phyloP scores from a whole-genome alignment of 176 grass and related monocot genomes.

The Paspalum vaginatum region DNA sequence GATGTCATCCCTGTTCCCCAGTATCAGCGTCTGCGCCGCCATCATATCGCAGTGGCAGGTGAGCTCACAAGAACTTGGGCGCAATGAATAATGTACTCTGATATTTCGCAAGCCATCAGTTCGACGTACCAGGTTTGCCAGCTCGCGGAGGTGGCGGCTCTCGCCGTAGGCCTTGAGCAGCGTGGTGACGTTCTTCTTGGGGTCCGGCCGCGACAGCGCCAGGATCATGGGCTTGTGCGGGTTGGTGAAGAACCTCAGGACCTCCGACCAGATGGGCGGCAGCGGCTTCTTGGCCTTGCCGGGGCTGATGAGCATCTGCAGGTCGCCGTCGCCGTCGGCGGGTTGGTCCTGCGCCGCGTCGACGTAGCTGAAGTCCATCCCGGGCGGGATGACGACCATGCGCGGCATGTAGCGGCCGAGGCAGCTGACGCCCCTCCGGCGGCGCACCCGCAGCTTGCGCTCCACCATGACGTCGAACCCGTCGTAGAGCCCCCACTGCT shows the following conservation, averaged over 20 bases:
- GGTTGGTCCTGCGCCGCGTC: conserved; percentile 53
- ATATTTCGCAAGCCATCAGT: too few relatives aligned
- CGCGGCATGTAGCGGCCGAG: conserved; percentile 88
- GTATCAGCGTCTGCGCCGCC: conserved; percentile 68
- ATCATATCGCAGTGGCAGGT: background rate
- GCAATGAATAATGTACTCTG: too few relatives aligned
- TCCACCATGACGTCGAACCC: conserved; percentile 80
- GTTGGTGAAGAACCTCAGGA: conserved; percentile 86
- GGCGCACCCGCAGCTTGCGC: conserved; percentile 77
- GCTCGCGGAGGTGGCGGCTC: conserved; percentile 75
- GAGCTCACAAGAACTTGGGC: background rate
- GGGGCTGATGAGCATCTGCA: conserved; percentile 53
- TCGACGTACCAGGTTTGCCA: conserved; percentile 64
- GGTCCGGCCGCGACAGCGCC: conserved; percentile 85
- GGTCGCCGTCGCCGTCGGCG: conserved; percentile 62
- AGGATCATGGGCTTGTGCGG: conserved; percentile 98
- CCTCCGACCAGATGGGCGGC: conserved; percentile 92
- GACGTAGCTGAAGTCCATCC: conserved; percentile 98
- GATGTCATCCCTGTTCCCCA: conserved; percentile 95
- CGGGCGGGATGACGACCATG: conserved; percentile 91
- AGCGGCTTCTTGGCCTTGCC: conserved; percentile 66
- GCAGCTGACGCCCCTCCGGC: conserved; percentile 68
- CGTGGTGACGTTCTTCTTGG: conserved; percentile 95
- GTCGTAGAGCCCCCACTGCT: conserved; percentile 97
- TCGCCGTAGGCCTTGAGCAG: conserved; percentile 97